Evolutionary conservation across 257 asterid genomes (phyloP).

Genomic region (Eustoma russellianum): DNA sequence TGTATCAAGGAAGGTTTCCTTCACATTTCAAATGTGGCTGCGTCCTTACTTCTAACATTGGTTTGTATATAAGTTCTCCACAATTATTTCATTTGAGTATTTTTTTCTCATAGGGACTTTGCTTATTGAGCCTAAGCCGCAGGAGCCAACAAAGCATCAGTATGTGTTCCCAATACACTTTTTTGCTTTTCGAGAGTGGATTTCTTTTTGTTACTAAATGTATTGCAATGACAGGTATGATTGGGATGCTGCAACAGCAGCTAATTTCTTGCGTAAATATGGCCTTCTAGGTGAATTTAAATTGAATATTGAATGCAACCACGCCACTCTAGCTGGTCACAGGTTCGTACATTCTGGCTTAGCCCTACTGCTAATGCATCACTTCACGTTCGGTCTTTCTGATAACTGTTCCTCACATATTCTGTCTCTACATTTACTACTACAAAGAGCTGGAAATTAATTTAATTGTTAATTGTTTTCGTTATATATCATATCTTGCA

Average conservation of each 20-base stretch:
- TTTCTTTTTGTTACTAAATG: not conserved
- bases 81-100: not conserved
- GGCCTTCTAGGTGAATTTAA: constrained; percentile 92
- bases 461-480: not conserved
- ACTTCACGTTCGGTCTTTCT: too few species aligned
- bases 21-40: too few species aligned
- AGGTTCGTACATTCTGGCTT: constrained; percentile 36
- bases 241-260: constrained; percentile 98
- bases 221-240: constrained; percentile 55
- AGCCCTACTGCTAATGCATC: too few species aligned
- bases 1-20: too few species aligned
- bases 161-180: constrained; percentile 23
- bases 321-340: constrained; percentile 95
- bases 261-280: constrained; percentile 86
- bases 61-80: too few species aligned
- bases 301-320: constrained; percentile 96
- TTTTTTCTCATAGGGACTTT: constrained; percentile 56
- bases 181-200: not conserved
- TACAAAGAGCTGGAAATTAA: too few species aligned
- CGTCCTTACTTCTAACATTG: too few species aligned
- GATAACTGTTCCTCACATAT: not conserved
- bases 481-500: constrained; percentile 10
- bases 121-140: constrained; percentile 98
- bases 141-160: constrained; percentile 99
- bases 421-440: not conserved